Percentiles rank a stretch among this genome's conserved stretches.
Evolutionary conservation across 2,329 filamentous ascomycete genomes (phyloP).

Genomic region (Calonectria fujianensis): DNA sequence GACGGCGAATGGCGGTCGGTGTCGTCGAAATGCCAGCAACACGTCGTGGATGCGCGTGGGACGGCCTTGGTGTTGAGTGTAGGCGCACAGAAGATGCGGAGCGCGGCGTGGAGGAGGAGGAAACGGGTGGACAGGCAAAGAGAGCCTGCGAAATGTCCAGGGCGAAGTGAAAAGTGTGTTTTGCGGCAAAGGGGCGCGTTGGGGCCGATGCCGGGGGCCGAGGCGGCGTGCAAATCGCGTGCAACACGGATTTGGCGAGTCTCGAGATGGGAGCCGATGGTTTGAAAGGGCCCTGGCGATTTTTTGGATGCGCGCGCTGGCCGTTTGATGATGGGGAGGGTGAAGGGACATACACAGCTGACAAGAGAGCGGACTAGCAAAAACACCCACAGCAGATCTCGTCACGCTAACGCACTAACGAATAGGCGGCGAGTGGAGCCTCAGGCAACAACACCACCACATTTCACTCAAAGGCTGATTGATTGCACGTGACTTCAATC

Average conservation of each 20-base stretch:
- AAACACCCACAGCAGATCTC: conserved; percentile 64
- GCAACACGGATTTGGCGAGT: conserved; percentile 71
- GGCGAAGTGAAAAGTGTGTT: conserved; percentile 65
- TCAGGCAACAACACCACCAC: conserved; percentile 46
- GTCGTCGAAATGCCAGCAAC: conserved; percentile 52
- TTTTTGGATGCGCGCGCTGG: conserved; percentile 77
- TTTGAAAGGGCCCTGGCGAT: conserved; percentile 76
- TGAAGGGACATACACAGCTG: conserved; percentile 67
- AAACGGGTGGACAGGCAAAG: conserved; percentile 50
- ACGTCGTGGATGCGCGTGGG: conserved; percentile 56
- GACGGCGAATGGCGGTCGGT: conserved; percentile 40
- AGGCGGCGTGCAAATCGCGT: conserved; percentile 72
- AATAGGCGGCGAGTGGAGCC: conserved; percentile 47
- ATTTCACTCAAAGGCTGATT: conserved; percentile 17
- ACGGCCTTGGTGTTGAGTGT: conserved; percentile 49
- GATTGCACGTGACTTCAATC: conserved; percentile 49
- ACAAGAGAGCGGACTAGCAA: conserved; percentile 67
- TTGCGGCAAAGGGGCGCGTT: conserved; percentile 64
- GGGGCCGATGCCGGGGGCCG: conserved; percentile 63
- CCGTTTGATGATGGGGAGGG: conserved; percentile 71
- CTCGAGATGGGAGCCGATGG: conserved; percentile 76
- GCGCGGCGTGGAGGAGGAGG: conserved; percentile 52
- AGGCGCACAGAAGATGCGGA: conserved; percentile 47
- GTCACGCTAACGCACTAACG: conserved; percentile 61
- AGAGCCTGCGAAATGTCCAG: conserved; percentile 52